Conservation (phyloP, 106 monocot genomes). For the Triglochin maritima region DNA sequence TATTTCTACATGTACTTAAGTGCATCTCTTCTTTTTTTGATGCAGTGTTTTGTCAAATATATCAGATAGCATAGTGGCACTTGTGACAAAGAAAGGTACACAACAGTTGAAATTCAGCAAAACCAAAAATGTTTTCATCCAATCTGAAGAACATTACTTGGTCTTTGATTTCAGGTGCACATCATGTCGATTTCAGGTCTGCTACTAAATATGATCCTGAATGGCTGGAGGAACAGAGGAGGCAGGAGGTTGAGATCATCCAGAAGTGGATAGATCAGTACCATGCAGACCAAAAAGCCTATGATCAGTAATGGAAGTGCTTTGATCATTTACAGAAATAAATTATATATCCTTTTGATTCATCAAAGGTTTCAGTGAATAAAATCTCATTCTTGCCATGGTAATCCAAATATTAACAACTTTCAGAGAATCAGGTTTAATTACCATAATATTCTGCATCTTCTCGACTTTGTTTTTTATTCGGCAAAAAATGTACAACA, state of each 20-base stretch:
- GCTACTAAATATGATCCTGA: conserved; percentile 69
- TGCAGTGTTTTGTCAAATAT: conserved; percentile 73
- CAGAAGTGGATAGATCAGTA: conserved; percentile 69
- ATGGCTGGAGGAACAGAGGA: conserved; percentile 70
- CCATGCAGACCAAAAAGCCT: conserved; percentile 21
- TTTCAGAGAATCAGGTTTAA: too few relatives aligned
- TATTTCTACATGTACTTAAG: too few relatives aligned
- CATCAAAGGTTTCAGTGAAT: neutral
- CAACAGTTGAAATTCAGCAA: neutral
- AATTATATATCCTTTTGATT: too few relatives aligned
- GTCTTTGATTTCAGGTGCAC: conserved; percentile 45
- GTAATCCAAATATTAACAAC: too few relatives aligned
- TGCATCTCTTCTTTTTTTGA: neutral
- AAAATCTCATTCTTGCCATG: too few relatives aligned
- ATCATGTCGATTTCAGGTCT: conserved; percentile 77
- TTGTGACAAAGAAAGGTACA: conserved; percentile 74
- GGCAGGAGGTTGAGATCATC: conserved; percentile 48
- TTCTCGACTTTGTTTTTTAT: too few relatives aligned
- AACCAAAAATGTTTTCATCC: neutral
- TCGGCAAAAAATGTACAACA: too few relatives aligned
- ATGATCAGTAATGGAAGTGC: neutral
- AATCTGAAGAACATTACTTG: neutral
- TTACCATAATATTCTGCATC: too few relatives aligned
- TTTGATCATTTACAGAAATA: too few relatives aligned
- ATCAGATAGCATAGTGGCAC: conserved; percentile 74